Base-by-base conservation (phyloP, 768 basidiomycete genomes). In the Phylloporus sp. region DNA sequence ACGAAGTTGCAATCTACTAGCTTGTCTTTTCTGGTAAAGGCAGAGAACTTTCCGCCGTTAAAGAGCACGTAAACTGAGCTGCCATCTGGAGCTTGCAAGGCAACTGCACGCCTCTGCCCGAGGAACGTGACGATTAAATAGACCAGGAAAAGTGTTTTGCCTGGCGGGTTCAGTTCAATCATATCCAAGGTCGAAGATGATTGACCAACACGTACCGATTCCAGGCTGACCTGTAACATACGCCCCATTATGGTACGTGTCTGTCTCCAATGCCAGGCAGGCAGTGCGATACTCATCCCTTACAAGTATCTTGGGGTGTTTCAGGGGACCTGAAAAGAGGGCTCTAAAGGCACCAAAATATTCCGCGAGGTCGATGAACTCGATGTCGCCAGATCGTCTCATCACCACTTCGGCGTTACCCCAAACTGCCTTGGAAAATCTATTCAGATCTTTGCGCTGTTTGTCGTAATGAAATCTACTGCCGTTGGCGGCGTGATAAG, bases 171-270 rank as follows among this genome's bases (percentile, higher is more conserved):
- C 18, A 18, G 7, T 14, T 21, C n/a, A n/a, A n/a, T n/a, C n/a
- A n/a, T n/a, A n/a, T n/a, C 7, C 21, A 15, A 15, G 6, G 20
- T 22, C 20, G 7, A 23, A 21, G 11, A 11, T 36, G n/a, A n/a
- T n/a, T 21, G 6, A 11, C 18, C 5, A 20, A 5, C 5, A 38
- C 42, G 11, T 13, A 43, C 47, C 47, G 15, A 38, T 53, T 9
- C 48, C 51, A 23, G 48, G 43, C 3, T 45, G 51, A 13, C 51
- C 38, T 10, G 24, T 28, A 23, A 42, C 39, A 18, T 37, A 52
- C 0, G 42, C 47, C 4, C 31, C 50, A 4, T 1, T 2, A 9
- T 4, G 2, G 9, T 49, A 44, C 9, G 10, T 8, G 3, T 15
- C 3, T 13, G 21, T 23, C 24, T 44, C 18, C 10, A 44, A 33